A percentile compares a stretch with the other conserved stretches of the same genome.
These are phyloP conservation scores for Rhynchospora pubera DNA, from an alignment of 176 grass and related monocot genomes.

Conservation along the genomic window DNA sequence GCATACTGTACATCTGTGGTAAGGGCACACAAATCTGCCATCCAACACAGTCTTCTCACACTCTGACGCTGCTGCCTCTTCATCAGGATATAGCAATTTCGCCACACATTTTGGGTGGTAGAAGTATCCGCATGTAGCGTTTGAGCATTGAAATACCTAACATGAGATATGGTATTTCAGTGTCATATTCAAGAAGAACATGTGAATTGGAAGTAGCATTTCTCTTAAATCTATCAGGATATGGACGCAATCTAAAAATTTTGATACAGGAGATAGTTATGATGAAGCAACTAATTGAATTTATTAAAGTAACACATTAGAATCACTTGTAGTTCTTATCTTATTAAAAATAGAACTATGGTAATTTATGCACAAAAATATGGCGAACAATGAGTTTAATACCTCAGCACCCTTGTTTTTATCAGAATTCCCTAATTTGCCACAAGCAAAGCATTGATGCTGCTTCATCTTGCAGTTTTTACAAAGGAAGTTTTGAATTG, in stretches of 20 bases:
- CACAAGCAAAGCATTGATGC: constrained; percentile 92
- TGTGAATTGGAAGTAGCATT: neutral
- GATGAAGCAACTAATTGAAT: neutral
- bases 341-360: constrained; percentile 9
- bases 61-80: constrained; percentile 41
- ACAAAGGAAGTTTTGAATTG: constrained; percentile 70
- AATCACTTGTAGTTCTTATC: neutral
- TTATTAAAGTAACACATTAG: neutral
- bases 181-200: neutral
- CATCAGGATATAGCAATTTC: constrained; percentile 35
- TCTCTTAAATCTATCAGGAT: neutral
- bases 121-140: constrained; percentile 92
- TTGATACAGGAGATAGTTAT: neutral
- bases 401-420: constrained; percentile 61
- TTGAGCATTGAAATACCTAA: constrained; percentile 88
- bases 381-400: constrained; percentile 8
- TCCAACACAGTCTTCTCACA: constrained; percentile 43
- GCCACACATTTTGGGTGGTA: constrained; percentile 92
- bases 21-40: constrained; percentile 79
- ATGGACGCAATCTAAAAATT: neutral
- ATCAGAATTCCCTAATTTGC: constrained; percentile 63
- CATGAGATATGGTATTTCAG: neutral
- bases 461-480: constrained; percentile 75
- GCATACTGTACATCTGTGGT: constrained; percentile 64
- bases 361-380: neutral